Base-by-base conservation (phyloP, 2,329 filamentous ascomycete species). In the Xylariaceae sp. region DNA sequence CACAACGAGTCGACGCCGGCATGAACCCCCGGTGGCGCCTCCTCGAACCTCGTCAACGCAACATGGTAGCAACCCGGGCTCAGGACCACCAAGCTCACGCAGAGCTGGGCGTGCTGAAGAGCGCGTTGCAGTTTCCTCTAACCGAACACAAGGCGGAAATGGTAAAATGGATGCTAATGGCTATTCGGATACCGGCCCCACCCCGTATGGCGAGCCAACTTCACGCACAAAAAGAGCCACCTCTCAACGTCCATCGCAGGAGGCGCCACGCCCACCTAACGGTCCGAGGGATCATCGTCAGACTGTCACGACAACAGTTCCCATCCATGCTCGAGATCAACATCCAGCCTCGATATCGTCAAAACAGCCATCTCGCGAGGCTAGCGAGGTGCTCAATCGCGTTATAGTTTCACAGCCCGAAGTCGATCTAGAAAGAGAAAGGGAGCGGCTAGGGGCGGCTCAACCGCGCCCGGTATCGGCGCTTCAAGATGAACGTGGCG, bases 11-110 rank as follows among this genome's bases (percentile, higher is more conserved):
- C 76, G 78, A 65, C 75, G 76, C 73, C 80, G 73, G 72, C 81
- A 76, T 71, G 83, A 80, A 74, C 83, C 87, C 49, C 86, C 88
- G 21, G 79, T 89, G 63, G 85, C 87, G 51, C 91, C 88, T 45
- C 88, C 89, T 34, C 83, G 91, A 66, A 92, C 88, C 7, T 95
- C 91, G 13, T 94, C 89, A 41, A 87, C 84, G 60, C 81, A 84
- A 60, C 79, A 74, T 69, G 71, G 62, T 55, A 63, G 62, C 55
- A 64, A 62, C 62, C 52, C 69, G 2, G 63, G 59, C 26, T 55
- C 65, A n/a, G 67, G 69, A 5, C 34, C 34, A 26, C 67, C 74
- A 15, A 72, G 66, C 60, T 72, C 78, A 26, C 72, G 78, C 51
- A 74, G 77, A 62, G 67, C 70, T 36, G 67, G 74, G 15, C 72